Base-by-base conservation (phyloP, 2,329 filamentous ascomycete genomes). In the Alternaria sp. region DNA sequence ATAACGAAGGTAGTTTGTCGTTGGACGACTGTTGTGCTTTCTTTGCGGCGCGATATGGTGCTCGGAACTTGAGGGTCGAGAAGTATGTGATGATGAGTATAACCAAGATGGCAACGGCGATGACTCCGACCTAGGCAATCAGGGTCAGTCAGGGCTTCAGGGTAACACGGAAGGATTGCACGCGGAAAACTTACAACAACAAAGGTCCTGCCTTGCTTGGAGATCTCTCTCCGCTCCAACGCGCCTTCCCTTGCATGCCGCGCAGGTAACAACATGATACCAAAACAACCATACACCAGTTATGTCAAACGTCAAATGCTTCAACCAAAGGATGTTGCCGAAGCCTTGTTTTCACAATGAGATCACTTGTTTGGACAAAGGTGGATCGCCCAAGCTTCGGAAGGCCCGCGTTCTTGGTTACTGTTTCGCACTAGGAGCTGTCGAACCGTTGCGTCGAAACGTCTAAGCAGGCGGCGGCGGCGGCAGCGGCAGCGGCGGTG, bases 61-160 rank as follows among this genome's bases (percentile, higher is more conserved):
- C 57, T 57, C 72, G 74, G 57, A 64, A 71, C 43, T 68, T 72
- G 57, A 62, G 58, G 38, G 70, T 75, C 46, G 71, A 54, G 58
- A 75, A 59, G 59, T 73, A 78, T 46, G 74, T 75, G 63, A 73
- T 59, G 50, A 73, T 38, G 63, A 78, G 72, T 63, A 78, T 75
- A 44, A 62, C 54, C 67, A 77, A 74, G 54, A 77, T 64, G 51
- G 68, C 60, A 16, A 70, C 52, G 48, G 68, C 70, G 30, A 75
- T 76, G 57, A 75, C 61, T 40, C 66, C 60, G 34, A 77, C 69
- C 75, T 78, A 50, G 18, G 40, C 27, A 22, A 28, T 20, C 20
- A 38, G 32, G 27, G 68, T 72, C 50, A 72, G 67, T 49, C n/a
- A 49, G 27, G 8, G 34, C 11, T 34, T n/a, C 16, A 43, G 41